Percentiles rank a stretch among this genome's conserved stretches.
phyloP scores from a whole-genome alignment of 208 protist species.

The Leptomonas pyrrhocoris region DNA sequence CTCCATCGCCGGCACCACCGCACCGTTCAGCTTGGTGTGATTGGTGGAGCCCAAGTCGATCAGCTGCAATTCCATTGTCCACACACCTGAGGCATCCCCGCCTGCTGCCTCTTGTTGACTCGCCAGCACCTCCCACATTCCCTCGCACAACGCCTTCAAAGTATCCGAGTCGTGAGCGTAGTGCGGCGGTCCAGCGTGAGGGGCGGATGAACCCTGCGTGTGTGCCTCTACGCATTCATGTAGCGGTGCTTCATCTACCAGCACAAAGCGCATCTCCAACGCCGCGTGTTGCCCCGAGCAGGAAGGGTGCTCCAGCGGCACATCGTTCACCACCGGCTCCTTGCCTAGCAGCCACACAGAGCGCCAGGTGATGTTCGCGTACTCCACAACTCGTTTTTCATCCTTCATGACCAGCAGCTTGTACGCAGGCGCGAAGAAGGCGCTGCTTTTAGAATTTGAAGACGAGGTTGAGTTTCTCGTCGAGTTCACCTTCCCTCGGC shows the following conservation, averaged over 20 bases:
- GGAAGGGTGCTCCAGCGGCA: conserved; percentile 72
- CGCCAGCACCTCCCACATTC: conserved; percentile 31
- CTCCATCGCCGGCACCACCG: conserved; percentile 37
- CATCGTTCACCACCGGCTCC: conserved; percentile 62
- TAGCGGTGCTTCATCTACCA: conserved; percentile 25
- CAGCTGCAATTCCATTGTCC: conserved; percentile 72
- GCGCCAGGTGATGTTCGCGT: conserved; percentile 42
- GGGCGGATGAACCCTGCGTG: background rate
- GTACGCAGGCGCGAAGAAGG: conserved; percentile 59
- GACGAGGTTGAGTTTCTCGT: background rate
- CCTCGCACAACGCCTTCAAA: conserved; percentile 32
- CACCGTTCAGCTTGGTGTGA: conserved; percentile 67
- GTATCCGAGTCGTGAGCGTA: conserved; percentile 1
- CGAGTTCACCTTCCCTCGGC: background rate
- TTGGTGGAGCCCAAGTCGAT: conserved; percentile 81
- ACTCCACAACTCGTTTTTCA: conserved; percentile 32
- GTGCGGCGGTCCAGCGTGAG: background rate
- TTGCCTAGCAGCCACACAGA: conserved; percentile 74
- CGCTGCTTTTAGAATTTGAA: background rate
- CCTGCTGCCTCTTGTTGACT: conserved; percentile 35
- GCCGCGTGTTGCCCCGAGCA: conserved; percentile 86
- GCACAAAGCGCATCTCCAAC: conserved; percentile 66
- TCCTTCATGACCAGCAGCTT: conserved; percentile 69
- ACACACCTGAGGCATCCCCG: conserved; percentile 41
- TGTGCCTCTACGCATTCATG: conserved; percentile 4